These are phyloP conservation scores for Haplosporangium gracile DNA, from an alignment of 192 early-diverging fungal species.

Conservation along the genomic window DNA sequence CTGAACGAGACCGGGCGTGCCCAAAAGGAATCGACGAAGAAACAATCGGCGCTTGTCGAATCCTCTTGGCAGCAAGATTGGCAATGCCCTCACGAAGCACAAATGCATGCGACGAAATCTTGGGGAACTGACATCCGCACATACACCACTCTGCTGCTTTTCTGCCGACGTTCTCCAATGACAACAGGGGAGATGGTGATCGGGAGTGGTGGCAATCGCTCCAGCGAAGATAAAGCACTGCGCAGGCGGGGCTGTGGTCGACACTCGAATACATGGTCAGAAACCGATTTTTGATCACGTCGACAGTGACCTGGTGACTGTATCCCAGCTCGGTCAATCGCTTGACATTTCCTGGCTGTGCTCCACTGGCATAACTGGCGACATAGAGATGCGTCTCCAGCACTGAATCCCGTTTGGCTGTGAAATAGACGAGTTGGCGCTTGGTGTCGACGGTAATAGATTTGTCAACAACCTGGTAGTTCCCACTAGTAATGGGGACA, in stretches of 20 bases:
- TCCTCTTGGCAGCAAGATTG: conserved; percentile 20
- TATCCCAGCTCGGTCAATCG: conserved; percentile 64
- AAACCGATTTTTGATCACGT: conserved; percentile 52
- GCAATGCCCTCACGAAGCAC: conserved; percentile 36
- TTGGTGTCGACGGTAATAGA: conserved; percentile 66
- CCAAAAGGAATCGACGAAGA: conserved; percentile 2
- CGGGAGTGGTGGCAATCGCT: conserved; percentile 15
- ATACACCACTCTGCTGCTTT: conserved; percentile 26
- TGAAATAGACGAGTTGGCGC: conserved; percentile 71
- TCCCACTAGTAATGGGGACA: conserved; percentile 66
- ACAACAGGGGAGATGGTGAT: conserved; percentile 4
- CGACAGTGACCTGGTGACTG: conserved; percentile 62
- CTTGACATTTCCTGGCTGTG: conserved; percentile 16
- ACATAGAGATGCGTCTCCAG: conserved; percentile 77
- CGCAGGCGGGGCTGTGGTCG: conserved; percentile 55
- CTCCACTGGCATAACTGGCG: conserved; percentile 39
- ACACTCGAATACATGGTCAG: conserved; percentile 64
- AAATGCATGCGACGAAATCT: conserved; percentile 49
- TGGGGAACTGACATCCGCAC: conserved; percentile 51
- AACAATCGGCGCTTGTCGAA: conserved; percentile 29
- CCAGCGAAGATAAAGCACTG: conserved; percentile 58
- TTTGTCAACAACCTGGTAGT: conserved; percentile 72
- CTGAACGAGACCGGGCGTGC: conserved; percentile 36
- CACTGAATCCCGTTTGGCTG: conserved; percentile 67
- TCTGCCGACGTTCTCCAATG: conserved; percentile 9